phyloP scores from a whole-genome alignment of 768 basidiomycete species.

The Leucocoprinus birnbaumii region DNA sequence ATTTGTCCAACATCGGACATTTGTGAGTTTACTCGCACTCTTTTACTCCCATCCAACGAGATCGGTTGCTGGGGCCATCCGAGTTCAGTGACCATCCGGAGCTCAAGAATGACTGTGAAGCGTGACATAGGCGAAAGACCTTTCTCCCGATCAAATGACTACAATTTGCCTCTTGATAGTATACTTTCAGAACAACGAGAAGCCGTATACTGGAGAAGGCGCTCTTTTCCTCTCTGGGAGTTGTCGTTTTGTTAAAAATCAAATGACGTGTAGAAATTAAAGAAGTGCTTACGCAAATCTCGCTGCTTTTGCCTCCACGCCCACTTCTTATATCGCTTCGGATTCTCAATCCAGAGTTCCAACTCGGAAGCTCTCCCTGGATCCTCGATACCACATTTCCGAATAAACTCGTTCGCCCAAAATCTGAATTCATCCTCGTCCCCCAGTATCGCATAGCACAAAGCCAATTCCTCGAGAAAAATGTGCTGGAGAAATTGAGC shows the following conservation, averaged over 20 bases:
- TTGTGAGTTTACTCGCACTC: too few species aligned
- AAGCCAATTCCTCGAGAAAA: conserved; percentile 40
- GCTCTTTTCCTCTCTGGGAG: conserved; percentile 5
- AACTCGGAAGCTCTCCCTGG: conserved; percentile 24
- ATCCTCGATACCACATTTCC: conserved; percentile 23
- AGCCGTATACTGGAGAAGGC: conserved; percentile 5
- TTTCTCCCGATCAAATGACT: too few species aligned
- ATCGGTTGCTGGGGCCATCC: too few species aligned
- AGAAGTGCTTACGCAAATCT: conserved; percentile 23
- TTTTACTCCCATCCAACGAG: too few species aligned
- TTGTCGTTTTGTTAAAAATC: neutral
- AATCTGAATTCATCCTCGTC: conserved; percentile 29
- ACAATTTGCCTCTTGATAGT: too few species aligned
- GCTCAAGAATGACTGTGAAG: too few species aligned
- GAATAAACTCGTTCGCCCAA: conserved; percentile 32
- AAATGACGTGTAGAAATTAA: neutral
- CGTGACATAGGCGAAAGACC: too few species aligned
- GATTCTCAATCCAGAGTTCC: conserved; percentile 27
- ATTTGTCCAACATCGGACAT: too few species aligned
- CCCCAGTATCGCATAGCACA: conserved; percentile 39
- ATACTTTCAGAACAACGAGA: neutral
- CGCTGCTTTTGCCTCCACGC: conserved; percentile 39
- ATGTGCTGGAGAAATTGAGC: conserved; percentile 36
- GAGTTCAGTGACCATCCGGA: too few species aligned
- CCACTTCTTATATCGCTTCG: conserved; percentile 33